Conservation (phyloP, 2,329 filamentous ascomycete genomes). For the Biscogniauxia mediterranea region DNA sequence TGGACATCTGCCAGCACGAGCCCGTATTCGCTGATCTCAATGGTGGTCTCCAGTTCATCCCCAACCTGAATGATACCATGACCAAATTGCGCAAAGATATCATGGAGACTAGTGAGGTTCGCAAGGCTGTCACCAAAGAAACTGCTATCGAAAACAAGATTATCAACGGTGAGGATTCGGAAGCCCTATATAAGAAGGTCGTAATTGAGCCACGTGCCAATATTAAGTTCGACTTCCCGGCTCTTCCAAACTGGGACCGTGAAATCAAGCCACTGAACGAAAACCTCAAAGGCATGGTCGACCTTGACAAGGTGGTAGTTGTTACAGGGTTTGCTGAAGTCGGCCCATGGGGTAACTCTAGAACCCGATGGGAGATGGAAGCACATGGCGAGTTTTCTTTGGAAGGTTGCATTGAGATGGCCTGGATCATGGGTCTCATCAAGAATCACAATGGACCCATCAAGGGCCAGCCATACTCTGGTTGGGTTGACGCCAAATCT, state of each 20-base stretch:
- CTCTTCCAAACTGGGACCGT: slow-evolving; percentile 84
- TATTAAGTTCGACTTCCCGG: slow-evolving; percentile 95
- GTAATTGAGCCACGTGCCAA: slow-evolving; percentile 92
- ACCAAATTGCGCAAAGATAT: slow-evolving; percentile 90
- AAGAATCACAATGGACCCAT: slow-evolving; percentile 96
- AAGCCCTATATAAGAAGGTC: slow-evolving; percentile 92
- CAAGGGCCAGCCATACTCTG: slow-evolving; percentile 94
- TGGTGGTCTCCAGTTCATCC: slow-evolving; percentile 95
- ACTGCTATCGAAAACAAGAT: slow-evolving; percentile 96
- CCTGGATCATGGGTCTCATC: slow-evolving; percentile 99
- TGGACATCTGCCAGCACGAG: slow-evolving; percentile 92
- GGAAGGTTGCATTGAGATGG: slow-evolving; percentile 98
- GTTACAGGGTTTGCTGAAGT: slow-evolving; percentile 96
- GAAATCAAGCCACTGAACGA: slow-evolving; percentile 88
- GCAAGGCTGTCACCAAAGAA: slow-evolving; percentile 91
- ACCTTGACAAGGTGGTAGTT: slow-evolving; percentile 96
- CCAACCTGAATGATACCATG: slow-evolving; percentile 92
- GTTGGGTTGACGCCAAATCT: slow-evolving; percentile 93
- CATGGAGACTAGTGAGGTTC: slow-evolving; percentile 91
- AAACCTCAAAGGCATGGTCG: slow-evolving; percentile 94
- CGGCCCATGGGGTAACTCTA: slow-evolving; percentile 96
- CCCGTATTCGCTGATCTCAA: slow-evolving; percentile 97
- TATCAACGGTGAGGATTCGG: slow-evolving; percentile 89
- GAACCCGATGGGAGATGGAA: slow-evolving; percentile 99
- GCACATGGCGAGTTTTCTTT: slow-evolving; percentile 94